phyloP scores from a whole-genome alignment of 2,329 filamentous ascomycete species.

The Sporothrix schenckii region DNA sequence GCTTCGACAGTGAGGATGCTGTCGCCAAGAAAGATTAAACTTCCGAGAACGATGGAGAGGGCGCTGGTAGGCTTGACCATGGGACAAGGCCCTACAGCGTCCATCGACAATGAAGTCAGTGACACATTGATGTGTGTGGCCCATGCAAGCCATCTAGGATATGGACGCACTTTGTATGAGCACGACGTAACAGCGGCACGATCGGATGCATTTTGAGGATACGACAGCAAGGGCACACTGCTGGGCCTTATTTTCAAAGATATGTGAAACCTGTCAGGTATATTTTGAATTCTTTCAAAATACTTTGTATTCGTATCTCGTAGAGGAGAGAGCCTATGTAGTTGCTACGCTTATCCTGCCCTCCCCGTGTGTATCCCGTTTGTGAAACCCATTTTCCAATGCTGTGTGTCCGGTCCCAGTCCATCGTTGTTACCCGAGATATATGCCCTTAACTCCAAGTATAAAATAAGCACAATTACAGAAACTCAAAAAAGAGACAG shows the following conservation, averaged over 20 bases:
- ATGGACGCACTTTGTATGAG: too few relatives aligned
- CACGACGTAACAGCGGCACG: too few relatives aligned
- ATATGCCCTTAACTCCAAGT: slow-evolving; percentile 8
- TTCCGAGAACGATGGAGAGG: not conserved
- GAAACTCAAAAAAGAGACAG: not conserved
- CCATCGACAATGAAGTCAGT: not conserved
- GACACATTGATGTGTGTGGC: not conserved
- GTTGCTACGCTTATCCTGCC: not conserved
- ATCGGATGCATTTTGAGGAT: too few relatives aligned
- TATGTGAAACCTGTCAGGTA: too few relatives aligned
- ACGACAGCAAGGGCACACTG: too few relatives aligned
- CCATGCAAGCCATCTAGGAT: not conserved
- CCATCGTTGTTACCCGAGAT: not conserved
- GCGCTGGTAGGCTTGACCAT: not conserved
- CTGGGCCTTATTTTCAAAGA: too few relatives aligned
- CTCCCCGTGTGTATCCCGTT: not conserved
- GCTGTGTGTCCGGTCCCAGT: not conserved
- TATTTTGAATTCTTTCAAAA: too few relatives aligned
- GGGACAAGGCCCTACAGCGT: not conserved
- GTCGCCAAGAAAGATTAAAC: not conserved
- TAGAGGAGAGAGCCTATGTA: slow-evolving; percentile 8
- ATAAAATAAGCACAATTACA: not conserved
- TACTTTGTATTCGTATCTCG: not conserved
- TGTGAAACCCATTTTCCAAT: not conserved
- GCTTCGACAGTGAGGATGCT: not conserved